phyloP scores from a whole-genome alignment of 495 filamentous ascomycete species.

The Penicillium goetzii region DNA sequence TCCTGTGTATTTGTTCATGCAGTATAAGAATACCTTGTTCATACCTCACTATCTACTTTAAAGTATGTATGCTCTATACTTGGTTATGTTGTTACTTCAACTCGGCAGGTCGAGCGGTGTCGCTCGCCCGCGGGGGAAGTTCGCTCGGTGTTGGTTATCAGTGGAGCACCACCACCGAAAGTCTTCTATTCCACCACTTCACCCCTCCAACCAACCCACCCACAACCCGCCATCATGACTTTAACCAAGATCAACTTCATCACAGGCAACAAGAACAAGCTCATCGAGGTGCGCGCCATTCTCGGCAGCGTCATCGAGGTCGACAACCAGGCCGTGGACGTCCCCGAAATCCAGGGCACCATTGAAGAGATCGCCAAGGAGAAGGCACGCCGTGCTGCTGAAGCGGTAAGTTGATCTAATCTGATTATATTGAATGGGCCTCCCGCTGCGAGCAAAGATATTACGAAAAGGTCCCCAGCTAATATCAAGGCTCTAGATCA shows the following conservation, averaged over 20 bases:
- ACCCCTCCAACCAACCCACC: neutral
- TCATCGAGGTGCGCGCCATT: constrained; percentile 84
- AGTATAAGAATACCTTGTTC: neutral
- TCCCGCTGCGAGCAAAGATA: neutral
- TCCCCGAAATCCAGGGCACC: constrained; percentile 88
- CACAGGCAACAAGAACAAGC: constrained; percentile 93
- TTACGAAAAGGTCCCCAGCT: neutral
- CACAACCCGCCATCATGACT: constrained; percentile 26
- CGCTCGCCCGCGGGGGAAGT: constrained; percentile 1
- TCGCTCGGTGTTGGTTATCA: neutral
- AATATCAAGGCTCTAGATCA: constrained; percentile 52
- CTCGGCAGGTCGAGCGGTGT: constrained; percentile 12
- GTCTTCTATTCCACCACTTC: constrained; percentile 7
- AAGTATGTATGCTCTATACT: neutral
- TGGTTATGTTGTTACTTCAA: neutral
- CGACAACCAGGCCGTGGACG: constrained; percentile 72
- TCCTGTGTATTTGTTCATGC: neutral
- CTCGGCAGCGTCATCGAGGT: constrained; percentile 74
- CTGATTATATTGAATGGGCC: neutral
- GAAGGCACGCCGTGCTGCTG: constrained; percentile 76
- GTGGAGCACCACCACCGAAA: constrained; percentile 2
- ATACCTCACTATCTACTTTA: neutral
- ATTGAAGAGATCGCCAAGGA: constrained; percentile 88
- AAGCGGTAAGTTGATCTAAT: constrained; percentile 34
- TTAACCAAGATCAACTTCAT: constrained; percentile 79